Percentiles rank a stretch among this genome's conserved stretches.
Evolutionary conservation across 2,329 filamentous ascomycete species (phyloP).

Genomic region (Drechslerella stenobrocha): DNA sequence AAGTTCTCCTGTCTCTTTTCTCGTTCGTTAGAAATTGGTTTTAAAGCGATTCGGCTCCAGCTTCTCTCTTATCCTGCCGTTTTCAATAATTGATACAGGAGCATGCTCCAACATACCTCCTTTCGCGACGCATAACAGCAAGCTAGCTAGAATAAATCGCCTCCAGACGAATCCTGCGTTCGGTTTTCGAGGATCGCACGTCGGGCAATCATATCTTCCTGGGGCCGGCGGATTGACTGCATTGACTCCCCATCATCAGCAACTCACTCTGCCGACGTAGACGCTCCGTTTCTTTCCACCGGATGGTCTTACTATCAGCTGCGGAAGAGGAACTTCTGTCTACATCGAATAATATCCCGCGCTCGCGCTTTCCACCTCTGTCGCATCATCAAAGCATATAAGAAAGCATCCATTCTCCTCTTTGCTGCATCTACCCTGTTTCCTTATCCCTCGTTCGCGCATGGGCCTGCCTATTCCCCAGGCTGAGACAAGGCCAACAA

Average conservation of each 20-base stretch:
- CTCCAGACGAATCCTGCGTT: conserved; percentile 10
- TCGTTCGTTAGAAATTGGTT: conserved; percentile 7
- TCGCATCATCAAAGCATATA: conserved; percentile 4
- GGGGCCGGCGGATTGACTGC: background rate
- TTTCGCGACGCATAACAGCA: conserved; percentile 38
- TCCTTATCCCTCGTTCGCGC: conserved; percentile 38
- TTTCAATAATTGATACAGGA: conserved; percentile 33
- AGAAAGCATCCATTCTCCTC: conserved; percentile 11
- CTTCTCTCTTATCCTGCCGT: conserved; percentile 39
- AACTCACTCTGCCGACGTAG: background rate
- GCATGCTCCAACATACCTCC: conserved; percentile 38
- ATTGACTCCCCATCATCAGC: background rate
- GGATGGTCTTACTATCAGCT: conserved; percentile 9
- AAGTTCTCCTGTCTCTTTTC: conserved; percentile 30
- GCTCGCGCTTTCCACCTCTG: conserved; percentile 19
- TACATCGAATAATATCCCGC: background rate
- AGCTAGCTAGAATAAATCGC: conserved; percentile 40
- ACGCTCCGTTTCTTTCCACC: background rate
- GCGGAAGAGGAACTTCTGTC: background rate
- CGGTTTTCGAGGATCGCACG: conserved; percentile 1
- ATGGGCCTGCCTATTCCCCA: conserved; percentile 48
- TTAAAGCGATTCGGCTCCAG: conserved; percentile 27
- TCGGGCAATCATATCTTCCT: background rate
- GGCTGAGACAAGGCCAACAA: conserved; percentile 48
- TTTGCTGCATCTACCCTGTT: conserved; percentile 39